phyloP scores from a whole-genome alignment of 768 basidiomycete genomes.

The Psilocybe cubensis region DNA sequence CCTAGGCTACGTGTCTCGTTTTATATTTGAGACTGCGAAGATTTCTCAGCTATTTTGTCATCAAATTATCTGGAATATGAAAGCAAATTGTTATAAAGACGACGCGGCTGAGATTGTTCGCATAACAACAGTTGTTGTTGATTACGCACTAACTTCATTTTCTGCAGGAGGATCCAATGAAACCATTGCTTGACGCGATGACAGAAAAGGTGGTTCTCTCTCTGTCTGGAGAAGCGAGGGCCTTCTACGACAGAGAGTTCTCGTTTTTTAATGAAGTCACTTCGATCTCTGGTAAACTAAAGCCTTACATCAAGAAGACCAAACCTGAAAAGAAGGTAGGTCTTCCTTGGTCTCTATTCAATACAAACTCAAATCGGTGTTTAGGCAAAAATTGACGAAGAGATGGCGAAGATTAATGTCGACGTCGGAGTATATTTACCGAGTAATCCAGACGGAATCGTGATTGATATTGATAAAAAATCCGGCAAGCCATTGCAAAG shows the following conservation, averaged over 20 bases:
- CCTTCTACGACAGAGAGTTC: constrained; percentile 95
- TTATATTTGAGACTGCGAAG: constrained; percentile 96
- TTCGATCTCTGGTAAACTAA: constrained; percentile 96
- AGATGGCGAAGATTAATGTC: constrained; percentile 95
- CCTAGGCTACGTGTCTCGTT: constrained; percentile 88
- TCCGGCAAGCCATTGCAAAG: constrained; percentile 96
- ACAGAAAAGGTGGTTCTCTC: constrained; percentile 79
- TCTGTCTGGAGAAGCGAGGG: constrained; percentile 85
- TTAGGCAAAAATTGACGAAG: constrained; percentile 98
- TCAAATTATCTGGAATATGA: constrained; percentile 99
- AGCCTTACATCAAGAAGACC: constrained; percentile 92
- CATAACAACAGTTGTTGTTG: constrained; percentile 6
- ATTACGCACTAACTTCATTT: constrained; percentile 1
- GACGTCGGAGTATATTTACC: constrained; percentile 97
- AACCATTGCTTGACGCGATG: constrained; percentile 91
- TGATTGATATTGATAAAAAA: constrained; percentile 97
- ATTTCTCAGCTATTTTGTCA: constrained; percentile 98
- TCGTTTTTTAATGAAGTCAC: constrained; percentile 95
- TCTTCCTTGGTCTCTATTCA: neutral
- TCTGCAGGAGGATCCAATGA: constrained; percentile 89
- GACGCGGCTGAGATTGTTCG: constrained; percentile 83
- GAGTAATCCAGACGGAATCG: constrained; percentile 94
- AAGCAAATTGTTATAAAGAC: constrained; percentile 95
- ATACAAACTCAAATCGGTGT: constrained; percentile 7
- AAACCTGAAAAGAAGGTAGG: constrained; percentile 95